Evolutionary conservation across 2,329 filamentous ascomycete genomes (phyloP), one percentile per base, ranked within the genome.

Genomic region (Gaeumannomyces sp.): DNA sequence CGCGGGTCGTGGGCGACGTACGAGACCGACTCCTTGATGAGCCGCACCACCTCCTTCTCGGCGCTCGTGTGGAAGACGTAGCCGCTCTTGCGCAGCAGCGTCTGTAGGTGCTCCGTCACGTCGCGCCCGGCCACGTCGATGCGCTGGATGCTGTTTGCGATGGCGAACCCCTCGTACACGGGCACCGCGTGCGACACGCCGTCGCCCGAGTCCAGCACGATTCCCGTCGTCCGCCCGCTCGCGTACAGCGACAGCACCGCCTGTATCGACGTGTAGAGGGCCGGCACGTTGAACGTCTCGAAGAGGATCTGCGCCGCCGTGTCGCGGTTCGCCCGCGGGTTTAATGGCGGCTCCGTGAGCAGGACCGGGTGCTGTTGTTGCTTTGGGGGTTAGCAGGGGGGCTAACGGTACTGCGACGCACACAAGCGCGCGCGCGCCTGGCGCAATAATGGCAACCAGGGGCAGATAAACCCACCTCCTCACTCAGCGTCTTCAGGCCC

Each of bases 301-400:
- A 99, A 99, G 81, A 99, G 93, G 73, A 99, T 99, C 86, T 99
- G 95, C 75, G 95, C 98, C 95, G 99, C 99, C 93, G 98, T 99
- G 88, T 99, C 95, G 89, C 95, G 92, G 89, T 99, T 99, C 86
- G 92, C 96, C 89, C 98, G 98, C 81, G 95, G 95, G 90, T 99
- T 99, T 90, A 99, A 97, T 74, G 95, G 95, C 75, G 95, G 95
- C 87, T 99, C 95, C 75, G 95, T 99, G 81, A 99, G 88, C 79
- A 99, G 89, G 79, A 98, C 93, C 76, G 95, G 95, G 89, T 99
- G 95, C 90, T 99, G 5, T 11, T 38, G 14, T 38, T 35, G 31
- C 4, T 35, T 14, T 35, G 2, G 16, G 35, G 31, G 31, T 33
- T 33, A 33, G 31, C 31, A 33, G 8, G 31, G 13, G 31, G 33